These are phyloP conservation scores for Neolentinus lepideus DNA, from an alignment of 1,284 basidiomycete genomes.

Conservation along the genomic window DNA sequence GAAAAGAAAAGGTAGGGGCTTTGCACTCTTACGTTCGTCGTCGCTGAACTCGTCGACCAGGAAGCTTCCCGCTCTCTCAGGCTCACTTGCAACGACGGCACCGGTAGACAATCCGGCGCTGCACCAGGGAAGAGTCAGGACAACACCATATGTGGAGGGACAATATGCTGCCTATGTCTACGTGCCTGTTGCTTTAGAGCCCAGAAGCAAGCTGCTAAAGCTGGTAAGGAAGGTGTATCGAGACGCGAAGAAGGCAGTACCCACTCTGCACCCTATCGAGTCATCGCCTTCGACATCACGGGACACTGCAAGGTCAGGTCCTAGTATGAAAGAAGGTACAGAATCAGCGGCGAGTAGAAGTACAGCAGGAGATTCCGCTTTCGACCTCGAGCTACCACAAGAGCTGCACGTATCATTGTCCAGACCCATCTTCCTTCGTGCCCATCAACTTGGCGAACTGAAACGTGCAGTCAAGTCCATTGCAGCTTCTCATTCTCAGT, in stretches of 20 bases:
- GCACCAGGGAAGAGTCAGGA: conserved; percentile 76
- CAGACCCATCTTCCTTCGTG: conserved; percentile 67
- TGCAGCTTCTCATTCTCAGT: conserved; percentile 42
- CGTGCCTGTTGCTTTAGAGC: conserved; percentile 45
- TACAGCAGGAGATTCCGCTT: conserved; percentile 7
- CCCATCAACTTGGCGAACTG: conserved; percentile 67
- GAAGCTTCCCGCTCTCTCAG: conserved; percentile 54
- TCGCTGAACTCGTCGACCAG: conserved; percentile 20
- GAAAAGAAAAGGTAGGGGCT: neutral
- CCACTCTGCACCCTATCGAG: conserved; percentile 41
- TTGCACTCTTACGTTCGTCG: neutral
- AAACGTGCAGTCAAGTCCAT: conserved; percentile 46
- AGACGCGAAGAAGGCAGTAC: conserved; percentile 34
- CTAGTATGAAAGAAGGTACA: conserved; percentile 1
- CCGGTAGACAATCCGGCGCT: conserved; percentile 60
- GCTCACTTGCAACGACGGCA: conserved; percentile 33
- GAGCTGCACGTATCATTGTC: conserved; percentile 73
- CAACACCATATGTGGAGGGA: conserved; percentile 69
- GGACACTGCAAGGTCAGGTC: no score
- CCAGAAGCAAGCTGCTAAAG: conserved; percentile 31
- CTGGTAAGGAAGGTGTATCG: conserved; percentile 43
- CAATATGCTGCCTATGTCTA: conserved; percentile 76
- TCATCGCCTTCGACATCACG: conserved; percentile 8
- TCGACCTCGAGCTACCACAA: neutral
- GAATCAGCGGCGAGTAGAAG: conserved; percentile 7